These are phyloP conservation scores for Kwoniella europaea DNA, from an alignment of 768 basidiomycete species.

Conservation along the genomic window DNA sequence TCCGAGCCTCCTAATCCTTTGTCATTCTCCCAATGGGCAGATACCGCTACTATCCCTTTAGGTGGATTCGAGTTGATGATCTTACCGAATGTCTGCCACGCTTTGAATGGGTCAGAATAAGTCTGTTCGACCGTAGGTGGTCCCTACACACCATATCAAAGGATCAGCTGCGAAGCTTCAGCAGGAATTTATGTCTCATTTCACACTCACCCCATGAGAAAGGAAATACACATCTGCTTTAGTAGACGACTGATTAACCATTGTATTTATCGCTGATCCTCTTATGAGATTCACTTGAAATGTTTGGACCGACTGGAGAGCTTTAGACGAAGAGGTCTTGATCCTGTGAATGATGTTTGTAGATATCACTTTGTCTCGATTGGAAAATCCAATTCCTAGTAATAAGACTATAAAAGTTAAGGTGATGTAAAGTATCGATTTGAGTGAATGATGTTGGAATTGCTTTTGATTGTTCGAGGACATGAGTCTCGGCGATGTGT, in stretches of 20 bases:
- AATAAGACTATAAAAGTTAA: too few species aligned
- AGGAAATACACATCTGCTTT: slow-evolving; percentile 53
- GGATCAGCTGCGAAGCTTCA: not conserved
- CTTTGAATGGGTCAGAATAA: slow-evolving; percentile 39
- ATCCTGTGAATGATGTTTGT: too few species aligned
- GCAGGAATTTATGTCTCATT: not conserved
- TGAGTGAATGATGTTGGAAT: too few species aligned
- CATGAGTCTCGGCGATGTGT: too few species aligned
- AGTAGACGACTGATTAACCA: slow-evolving; percentile 1
- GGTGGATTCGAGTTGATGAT: slow-evolving; percentile 31
- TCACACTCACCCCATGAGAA: slow-evolving; percentile 51
- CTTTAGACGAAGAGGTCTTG: not conserved
- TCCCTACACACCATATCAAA: slow-evolving; percentile 27
- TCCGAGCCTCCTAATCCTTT: not conserved
- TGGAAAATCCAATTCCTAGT: too few species aligned
- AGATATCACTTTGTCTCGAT: too few species aligned
- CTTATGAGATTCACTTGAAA: not conserved
- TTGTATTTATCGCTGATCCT: not conserved
- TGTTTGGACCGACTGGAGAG: not conserved
- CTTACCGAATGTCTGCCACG: slow-evolving; percentile 45
- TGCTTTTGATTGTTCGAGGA: too few species aligned
- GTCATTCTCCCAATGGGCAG: slow-evolving; percentile 55
- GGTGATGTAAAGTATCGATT: too few species aligned
- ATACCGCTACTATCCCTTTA: slow-evolving; percentile 48
- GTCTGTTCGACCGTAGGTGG: slow-evolving; percentile 50